A percentile compares a stretch with the other conserved stretches of the same genome.
Evolutionary conservation across 169 alveolate species (phyloP).

Genomic region (Plasmodium inui): DNA sequence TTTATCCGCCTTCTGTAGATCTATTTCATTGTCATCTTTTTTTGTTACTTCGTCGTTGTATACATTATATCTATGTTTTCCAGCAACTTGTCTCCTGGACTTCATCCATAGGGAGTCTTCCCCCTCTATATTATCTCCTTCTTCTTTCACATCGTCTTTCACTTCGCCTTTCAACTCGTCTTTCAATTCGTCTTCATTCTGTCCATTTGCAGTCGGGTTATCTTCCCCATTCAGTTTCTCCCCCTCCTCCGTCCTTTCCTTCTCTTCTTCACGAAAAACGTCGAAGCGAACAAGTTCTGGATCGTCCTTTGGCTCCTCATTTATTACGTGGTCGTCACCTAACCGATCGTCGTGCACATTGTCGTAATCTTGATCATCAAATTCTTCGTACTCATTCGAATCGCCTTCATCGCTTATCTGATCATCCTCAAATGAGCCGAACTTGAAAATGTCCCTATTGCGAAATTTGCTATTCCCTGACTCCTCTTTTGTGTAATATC

Average conservation of each 20-base stretch:
- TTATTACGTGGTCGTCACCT: neutral
- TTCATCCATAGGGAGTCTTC: conserved; percentile 14
- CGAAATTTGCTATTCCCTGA: neutral
- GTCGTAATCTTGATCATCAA: neutral
- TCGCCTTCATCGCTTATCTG: conserved; percentile 1
- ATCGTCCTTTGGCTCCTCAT: neutral
- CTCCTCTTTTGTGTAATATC: conserved; percentile 24
- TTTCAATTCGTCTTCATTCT: neutral
- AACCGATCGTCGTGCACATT: neutral
- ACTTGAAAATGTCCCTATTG: conserved; percentile 25
- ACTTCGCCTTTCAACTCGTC: neutral
- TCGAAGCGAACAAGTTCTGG: conserved; percentile 7
- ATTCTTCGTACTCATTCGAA: neutral
- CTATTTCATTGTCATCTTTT: conserved; percentile 31
- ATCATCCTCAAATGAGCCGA: conserved; percentile 6
- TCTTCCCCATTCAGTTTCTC: neutral
- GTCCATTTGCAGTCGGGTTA: neutral
- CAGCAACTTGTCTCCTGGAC: conserved; percentile 10
- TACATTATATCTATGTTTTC: conserved; percentile 59
- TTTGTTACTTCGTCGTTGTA: conserved; percentile 38
- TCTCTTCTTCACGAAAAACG: conserved; percentile 8
- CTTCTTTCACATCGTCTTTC: neutral
- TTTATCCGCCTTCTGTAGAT: conserved; percentile 50
- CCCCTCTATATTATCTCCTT: neutral
- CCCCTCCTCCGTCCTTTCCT: neutral